Evolutionary conservation across 768 basidiomycete genomes (phyloP), one percentile per base, ranked within the genome.

Genomic region (Trametes cubensis): DNA sequence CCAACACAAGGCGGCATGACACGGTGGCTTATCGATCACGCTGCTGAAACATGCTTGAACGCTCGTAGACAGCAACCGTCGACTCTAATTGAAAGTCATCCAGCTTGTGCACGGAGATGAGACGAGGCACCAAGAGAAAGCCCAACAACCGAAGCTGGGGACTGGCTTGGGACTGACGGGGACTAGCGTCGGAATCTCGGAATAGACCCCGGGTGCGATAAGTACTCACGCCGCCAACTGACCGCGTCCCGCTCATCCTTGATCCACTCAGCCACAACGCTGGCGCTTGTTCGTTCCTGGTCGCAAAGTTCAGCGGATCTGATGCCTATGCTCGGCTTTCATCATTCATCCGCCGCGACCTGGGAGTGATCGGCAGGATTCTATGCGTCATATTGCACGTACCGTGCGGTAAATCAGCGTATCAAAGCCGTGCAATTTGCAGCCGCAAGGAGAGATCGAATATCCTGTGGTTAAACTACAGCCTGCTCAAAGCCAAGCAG

Each of bases 401-500:
- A 44, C 17, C 20, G 42, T 44, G 20, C 15, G 20, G 42, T 21
- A 34, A 13, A 21, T 20, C 34, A 20, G 20, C 51, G 23, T 38
- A 21, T 17, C 17, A 8, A 21, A 21, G 45, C 23, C 20, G 45
- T 14, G 20, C 48, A 15, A 23, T 28, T 40, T 39, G 39, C 10
- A 20, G 10, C 51, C 51, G 34, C 14, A 8, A 20, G 44, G 17
- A 38, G 14, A 56, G 45, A 13, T 17, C 18, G 21, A 11, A 26
- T 30, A 46, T 34, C 38, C n/a, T 11, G 25, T 56, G 56, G 46
- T 48, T 20, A 49, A 40, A 34, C 46, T 39, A 49, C 15, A 40
- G 30, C 42, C 55, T 42, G 25, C 41, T 56, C 49, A 39, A 75
- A 74, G 0, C 70, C 70, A 7, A 68, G 64, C 20, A 74, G 64